Base-by-base conservation (phyloP, 257 asterid genomes). In the Rauvolfia tetraphylla region DNA sequence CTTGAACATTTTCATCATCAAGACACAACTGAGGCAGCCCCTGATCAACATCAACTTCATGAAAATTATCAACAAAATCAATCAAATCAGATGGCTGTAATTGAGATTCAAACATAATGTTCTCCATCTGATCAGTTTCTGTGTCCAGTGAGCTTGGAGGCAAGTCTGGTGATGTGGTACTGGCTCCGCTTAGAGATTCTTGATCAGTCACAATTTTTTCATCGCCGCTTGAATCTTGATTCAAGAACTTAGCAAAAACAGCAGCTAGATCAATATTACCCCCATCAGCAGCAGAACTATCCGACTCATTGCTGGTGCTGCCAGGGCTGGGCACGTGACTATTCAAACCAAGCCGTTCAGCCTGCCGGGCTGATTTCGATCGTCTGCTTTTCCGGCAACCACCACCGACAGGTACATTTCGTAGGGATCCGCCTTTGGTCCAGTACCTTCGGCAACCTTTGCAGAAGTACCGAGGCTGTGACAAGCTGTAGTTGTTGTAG, bases 401-500 rank as follows among this genome's bases (percentile, higher is more conserved):
- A 0, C 97, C 96, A 0, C 95, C 95, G 7, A 90, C 86, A 0
- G 97, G 97, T 4, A 92, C 93, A 72, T 89, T 90, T 48, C 97
- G 48, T 27, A 92, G 42, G 7, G 96, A 89, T 53, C 97, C 97
- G 56, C 97, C 97, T 51, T 92, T 92, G 42, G 97, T 92, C 97
- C 97, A 92, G 79, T 92, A 89, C 77, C 98, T 75, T 57, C 90
- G 82, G 76, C 96, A 89, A 39, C 81, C 90, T 85, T 92, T 92
- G 81, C 97, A 92, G 77, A 92, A 92, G 89, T 92, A 89, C 46
- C 97, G 84, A 29, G 96, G 97, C 79, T 92, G 96, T 15, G 97
- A 90, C 38, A 85, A 81, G 80, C 92, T 92, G 72, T 92, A 92
- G 79, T 92, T 92, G 88, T 92, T 90, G 93, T 90, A 92, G 83